Base-by-base conservation (phyloP, 345 rosid species). In the Gossypium thurberi region DNA sequence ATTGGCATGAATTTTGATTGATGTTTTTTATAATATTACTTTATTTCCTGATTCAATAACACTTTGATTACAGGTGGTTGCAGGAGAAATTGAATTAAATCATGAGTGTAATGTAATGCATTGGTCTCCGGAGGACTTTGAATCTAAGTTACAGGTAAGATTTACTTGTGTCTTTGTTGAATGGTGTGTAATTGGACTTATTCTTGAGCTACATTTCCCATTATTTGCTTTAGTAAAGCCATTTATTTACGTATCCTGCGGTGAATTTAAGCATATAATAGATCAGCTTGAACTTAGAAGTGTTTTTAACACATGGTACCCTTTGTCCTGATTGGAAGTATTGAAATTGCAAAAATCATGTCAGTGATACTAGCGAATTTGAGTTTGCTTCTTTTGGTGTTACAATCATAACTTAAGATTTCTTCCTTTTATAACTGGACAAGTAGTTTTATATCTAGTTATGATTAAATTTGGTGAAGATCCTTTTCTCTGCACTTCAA, bases 111-210 rank as follows among this genome's bases (percentile, higher is more conserved):
- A 88, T 70, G 78, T 87, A 81, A 76, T 95, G 89, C 90, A 88
- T 76, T 95, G 99, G 98, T 95, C 99, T 43, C 93, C 98, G 1
- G 98, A 91, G 83, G 96, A 95, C 82, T 95, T 95, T 20, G 97
- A 92, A 80, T 88, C 99, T 77, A 95, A 91, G 80, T 85, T 95
- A 77, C 99, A 95, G 89, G 99, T 92, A 62, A 33, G 7, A 14
- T 53, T 6, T n/a, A 42, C 58, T 5, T 44, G 0, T 26, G 37
- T 26, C 65, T 60, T 48, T 48, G 48, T 57, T 12, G 11, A 18
- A 59, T 20, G 33, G 14, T 67, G 6, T 43, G 8, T 42, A 68
- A 26, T 47, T 68, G 58, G 58, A 26, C 56, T 48, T 67, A 48
- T 21, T 47, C 57, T 67, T 10, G 55, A 48, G 13, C 57, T 44